Conservation (phyloP, 371 early-diverging fungal genomes). For the Rhizopus delemar region DNA sequence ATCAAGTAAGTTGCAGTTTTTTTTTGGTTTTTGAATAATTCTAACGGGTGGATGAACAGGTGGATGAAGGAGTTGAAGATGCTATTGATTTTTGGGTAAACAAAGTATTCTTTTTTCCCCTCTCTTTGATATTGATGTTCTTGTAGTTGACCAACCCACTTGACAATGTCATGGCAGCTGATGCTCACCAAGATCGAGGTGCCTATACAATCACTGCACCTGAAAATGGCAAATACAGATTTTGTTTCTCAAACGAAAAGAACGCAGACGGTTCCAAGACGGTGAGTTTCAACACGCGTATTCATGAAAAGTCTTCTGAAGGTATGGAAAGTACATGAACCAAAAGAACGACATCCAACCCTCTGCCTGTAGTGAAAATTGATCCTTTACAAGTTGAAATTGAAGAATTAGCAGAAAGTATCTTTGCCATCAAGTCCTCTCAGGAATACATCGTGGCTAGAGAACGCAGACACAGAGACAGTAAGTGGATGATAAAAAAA, state of each 20-base stretch:
- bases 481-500: slow-evolving; percentile 46
- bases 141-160: slow-evolving; percentile 60
- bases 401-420: slow-evolving; percentile 63
- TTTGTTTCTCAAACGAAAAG: slow-evolving; percentile 76
- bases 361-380: slow-evolving; percentile 33
- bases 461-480: slow-evolving; percentile 70
- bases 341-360: background rate
- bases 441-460: slow-evolving; percentile 74
- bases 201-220: slow-evolving; percentile 59
- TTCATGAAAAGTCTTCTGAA: slow-evolving; percentile 28
- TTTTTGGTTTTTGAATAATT: background rate
- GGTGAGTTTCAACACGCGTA: slow-evolving; percentile 56
- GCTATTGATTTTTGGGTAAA: slow-evolving; percentile 68
- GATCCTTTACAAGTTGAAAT: slow-evolving; percentile 72
- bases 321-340: slow-evolving; percentile 29
- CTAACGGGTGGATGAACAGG: slow-evolving; percentile 30
- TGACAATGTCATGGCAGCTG: slow-evolving; percentile 48
- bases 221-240: slow-evolving; percentile 60
- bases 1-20: slow-evolving; percentile 44
- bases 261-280: slow-evolving; percentile 53
- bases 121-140: background rate
- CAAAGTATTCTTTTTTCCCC: background rate
- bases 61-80: slow-evolving; percentile 68
- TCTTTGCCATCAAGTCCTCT: slow-evolving; percentile 69
- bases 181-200: slow-evolving; percentile 49